Conservation (phyloP, 805 yeast genomes). For the Metschnikowia similis region DNA sequence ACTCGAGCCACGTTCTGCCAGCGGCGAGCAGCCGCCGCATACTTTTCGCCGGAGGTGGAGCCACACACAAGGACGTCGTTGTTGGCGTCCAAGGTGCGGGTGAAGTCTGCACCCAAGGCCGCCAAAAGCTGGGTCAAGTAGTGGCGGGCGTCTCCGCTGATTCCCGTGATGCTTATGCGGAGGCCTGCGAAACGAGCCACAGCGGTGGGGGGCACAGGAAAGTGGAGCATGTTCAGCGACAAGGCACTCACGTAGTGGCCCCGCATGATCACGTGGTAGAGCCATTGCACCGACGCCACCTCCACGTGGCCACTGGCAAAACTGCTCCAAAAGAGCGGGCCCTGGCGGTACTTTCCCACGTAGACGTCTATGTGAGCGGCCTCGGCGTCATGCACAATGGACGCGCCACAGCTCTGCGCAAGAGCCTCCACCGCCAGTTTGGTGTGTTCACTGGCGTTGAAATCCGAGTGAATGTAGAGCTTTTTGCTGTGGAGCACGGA, state of each 20-base stretch:
- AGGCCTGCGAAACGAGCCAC: slow-evolving; percentile 52
- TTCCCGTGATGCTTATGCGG: slow-evolving; percentile 68
- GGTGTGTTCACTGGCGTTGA: slow-evolving; percentile 46
- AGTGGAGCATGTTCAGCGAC: slow-evolving; percentile 54
- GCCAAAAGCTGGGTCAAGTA: slow-evolving; percentile 63
- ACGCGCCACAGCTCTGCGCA: slow-evolving; percentile 55
- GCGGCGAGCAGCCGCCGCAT: slow-evolving; percentile 55
- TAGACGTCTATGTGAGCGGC: slow-evolving; percentile 33
- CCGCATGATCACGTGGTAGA: slow-evolving; percentile 60
- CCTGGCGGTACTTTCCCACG: slow-evolving; percentile 60
- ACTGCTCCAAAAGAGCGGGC: slow-evolving; percentile 51
- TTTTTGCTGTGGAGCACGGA: slow-evolving; percentile 24
- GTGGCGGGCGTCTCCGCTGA: slow-evolving; percentile 77
- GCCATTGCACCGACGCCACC: slow-evolving; percentile 70
- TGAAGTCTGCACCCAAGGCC: slow-evolving; percentile 72
- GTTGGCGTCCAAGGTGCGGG: slow-evolving; percentile 56
- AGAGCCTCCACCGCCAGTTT: slow-evolving; percentile 37
- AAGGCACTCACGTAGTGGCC: slow-evolving; percentile 54
- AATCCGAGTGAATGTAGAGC: slow-evolving; percentile 53
- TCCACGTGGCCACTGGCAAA: slow-evolving; percentile 31
- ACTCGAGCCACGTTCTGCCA: slow-evolving; percentile 62
- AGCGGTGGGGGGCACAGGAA: slow-evolving; percentile 57
- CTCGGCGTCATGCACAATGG: slow-evolving; percentile 25
- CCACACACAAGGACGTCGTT: slow-evolving; percentile 76
- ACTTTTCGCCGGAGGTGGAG: slow-evolving; percentile 66